Evolutionary conservation across 73 alveolate species (phyloP), one percentile per base, ranked within the genome.

Genomic region (Loxodes magnus): DNA sequence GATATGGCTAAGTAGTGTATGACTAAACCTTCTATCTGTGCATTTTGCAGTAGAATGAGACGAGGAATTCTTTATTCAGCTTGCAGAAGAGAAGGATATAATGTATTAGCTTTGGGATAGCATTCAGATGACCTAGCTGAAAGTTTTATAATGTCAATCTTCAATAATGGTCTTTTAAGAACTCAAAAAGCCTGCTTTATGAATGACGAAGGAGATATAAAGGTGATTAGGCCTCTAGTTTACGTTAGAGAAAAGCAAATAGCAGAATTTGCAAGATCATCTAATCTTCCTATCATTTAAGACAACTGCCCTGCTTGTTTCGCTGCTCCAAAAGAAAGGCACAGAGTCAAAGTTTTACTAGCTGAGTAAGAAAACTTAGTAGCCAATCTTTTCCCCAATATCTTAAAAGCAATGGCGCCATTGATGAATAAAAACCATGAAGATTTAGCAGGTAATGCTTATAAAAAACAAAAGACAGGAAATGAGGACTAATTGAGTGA

Each of bases 251-350:
- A 93, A 60, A 84, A 79, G 60, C 64, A 82, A 22, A 61, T 87
- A 30, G 90, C 88, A 50, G 90, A 75, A 34, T 93, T 93, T 70
- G 76, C 95, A 28, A 49, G 61, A 37, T 56, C 50, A 3, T 34
- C 35, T n/a, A 74, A 88, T 62, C 82, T 93, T 29, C 99, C 99
- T 2, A 88, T 93, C 29, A 89, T 93, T 21, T 82, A 91, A 30
- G 99, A 93, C 51, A 93, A 93, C 77, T 93, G 99, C 42, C 99
- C 99, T 3, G 99, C 98, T 16, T 93, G 99, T 43, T 93, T 93
- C 43, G 90, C 96, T 22, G 94, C 94, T 23, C 99, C 99, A 2
- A 88, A 85, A 57, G 99, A 86, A 65, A 76, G 97, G 22, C 97
- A 85, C 51, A 83, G 97, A 76, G 71, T 85, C 43, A 88, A 88